A percentile compares a stretch with the other conserved stretches of the same genome.
Conservation (phyloP, 352 stramenopile genomes). For the Globisporangium radiosum region DNA sequence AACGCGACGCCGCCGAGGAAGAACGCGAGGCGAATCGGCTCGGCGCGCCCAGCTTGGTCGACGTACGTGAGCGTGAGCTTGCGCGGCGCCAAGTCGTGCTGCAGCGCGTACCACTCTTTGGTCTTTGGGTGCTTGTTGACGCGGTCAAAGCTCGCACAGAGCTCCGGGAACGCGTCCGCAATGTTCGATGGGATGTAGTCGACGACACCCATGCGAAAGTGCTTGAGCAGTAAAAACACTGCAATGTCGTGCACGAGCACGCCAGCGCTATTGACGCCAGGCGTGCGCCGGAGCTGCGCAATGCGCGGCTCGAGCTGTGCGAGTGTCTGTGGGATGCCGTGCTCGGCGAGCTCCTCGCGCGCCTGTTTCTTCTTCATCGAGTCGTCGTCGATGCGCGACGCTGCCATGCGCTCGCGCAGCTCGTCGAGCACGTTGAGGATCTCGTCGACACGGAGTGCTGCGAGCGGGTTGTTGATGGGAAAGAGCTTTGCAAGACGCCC, state of each 20-base stretch:
- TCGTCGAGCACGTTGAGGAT: conserved; percentile 25
- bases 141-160: conserved; percentile 15
- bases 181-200: conserved; percentile 29
- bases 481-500: conserved; percentile 24
- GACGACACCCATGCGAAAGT: conserved; percentile 18
- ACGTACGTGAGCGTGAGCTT: conserved; percentile 60
- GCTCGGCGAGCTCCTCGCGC: conserved; percentile 21
- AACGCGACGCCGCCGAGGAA: conserved; percentile 37
- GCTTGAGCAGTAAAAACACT: conserved; percentile 18
- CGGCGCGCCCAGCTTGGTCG: conserved; percentile 36
- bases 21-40: conserved; percentile 44
- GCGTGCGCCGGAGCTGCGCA: conserved; percentile 17
- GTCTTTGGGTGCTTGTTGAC: conserved; percentile 23
- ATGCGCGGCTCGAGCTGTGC: conserved; percentile 22
- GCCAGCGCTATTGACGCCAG: conserved; percentile 10
- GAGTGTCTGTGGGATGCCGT: conserved; percentile 23
- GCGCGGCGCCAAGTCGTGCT: not conserved
- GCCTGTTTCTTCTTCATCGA: conserved; percentile 26
- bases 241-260: conserved; percentile 27
- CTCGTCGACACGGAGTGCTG: conserved; percentile 24
- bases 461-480: conserved; percentile 23
- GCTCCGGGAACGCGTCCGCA: conserved; percentile 11
- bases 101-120: conserved; percentile 22
- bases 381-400: conserved; percentile 23
- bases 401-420: conserved; percentile 13